Evolutionary conservation across 441 rosid genomes (phyloP).

Genomic region (Cnidoscolus chayamansa): DNA sequence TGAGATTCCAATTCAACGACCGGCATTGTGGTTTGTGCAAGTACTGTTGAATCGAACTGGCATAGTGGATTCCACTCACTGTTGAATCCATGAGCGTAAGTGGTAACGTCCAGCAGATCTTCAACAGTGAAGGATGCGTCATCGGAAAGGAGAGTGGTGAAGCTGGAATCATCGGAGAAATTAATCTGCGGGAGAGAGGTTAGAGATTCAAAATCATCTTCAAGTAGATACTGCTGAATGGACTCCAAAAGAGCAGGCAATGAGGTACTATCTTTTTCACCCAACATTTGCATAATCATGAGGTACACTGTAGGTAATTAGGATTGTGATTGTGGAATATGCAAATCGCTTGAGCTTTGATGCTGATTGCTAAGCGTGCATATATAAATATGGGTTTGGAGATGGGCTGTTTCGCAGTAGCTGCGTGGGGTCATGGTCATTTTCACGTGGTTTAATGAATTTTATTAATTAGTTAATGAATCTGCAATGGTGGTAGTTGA

Average conservation of each 20-base stretch:
- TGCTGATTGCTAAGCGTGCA: too few species aligned
- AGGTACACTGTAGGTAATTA: too few species aligned
- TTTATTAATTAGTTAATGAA: too few species aligned
- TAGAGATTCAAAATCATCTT: constrained; percentile 16
- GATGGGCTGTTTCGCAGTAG: too few species aligned
- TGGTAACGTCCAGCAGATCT: neutral
- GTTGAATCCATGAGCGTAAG: neutral
- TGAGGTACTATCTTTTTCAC: neutral
- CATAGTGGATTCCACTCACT: neutral
- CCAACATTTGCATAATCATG: neutral
- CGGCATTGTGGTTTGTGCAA: neutral
- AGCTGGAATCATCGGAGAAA: neutral
- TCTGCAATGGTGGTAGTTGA: too few species aligned
- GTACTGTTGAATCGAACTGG: neutral
- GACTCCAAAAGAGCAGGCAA: constrained; percentile 17
- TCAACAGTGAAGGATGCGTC: neutral
- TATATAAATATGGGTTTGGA: too few species aligned
- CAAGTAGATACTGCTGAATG: constrained; percentile 27
- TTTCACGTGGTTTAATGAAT: too few species aligned
- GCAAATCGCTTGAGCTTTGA: too few species aligned
- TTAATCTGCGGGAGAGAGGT: neutral
- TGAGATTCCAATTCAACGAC: neutral
- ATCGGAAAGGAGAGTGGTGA: neutral
- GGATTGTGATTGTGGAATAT: too few species aligned
- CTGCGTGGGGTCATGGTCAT: too few species aligned